Percentiles rank a stretch among this genome's conserved stretches.
Conservation (phyloP, 768 basidiomycete species). For the Termitomyces sp. region DNA sequence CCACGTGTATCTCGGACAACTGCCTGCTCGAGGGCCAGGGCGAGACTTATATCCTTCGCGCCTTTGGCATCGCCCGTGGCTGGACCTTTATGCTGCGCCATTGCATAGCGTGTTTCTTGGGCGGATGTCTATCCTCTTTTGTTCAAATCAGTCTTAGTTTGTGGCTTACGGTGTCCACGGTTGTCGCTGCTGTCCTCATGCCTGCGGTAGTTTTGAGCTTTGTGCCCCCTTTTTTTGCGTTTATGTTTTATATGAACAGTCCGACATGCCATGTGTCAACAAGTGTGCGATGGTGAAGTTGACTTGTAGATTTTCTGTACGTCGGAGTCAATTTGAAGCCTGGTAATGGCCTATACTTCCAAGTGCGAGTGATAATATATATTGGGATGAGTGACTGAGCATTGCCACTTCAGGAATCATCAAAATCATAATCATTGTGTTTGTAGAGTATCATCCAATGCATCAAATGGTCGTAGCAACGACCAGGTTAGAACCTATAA, state of each 20-base stretch:
- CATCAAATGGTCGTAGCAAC: no score
- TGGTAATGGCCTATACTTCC: no score
- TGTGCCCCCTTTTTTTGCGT: conserved; percentile 11
- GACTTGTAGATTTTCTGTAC: no score
- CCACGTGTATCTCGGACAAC: conserved; percentile 1
- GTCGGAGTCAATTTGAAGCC: no score
- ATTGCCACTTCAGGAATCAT: no score
- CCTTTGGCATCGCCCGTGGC: conserved; percentile 16
- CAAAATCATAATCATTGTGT: no score
- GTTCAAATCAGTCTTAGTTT: conserved; percentile 8
- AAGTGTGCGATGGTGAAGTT: conserved; percentile 11
- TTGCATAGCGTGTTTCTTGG: conserved; percentile 14
- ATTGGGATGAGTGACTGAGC: no score
- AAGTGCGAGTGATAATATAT: no score
- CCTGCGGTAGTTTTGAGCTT: conserved; percentile 8
- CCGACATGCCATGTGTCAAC: conserved; percentile 8
- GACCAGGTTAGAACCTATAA: no score
- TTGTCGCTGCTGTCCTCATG: conserved; percentile 13
- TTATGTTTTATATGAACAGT: conserved; percentile 14
- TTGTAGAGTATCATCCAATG: no score
- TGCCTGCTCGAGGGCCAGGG: no score
- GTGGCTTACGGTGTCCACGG: conserved; percentile 12
- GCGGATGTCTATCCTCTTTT: conserved; percentile 12
- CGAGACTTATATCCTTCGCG: conserved; percentile 17
- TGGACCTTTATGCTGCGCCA: conserved; percentile 15